Percentiles rank a stretch among this genome's conserved stretches.
Evolutionary conservation across 2,329 filamentous ascomycete species (phyloP).

Genomic region (Venturia pyrina): DNA sequence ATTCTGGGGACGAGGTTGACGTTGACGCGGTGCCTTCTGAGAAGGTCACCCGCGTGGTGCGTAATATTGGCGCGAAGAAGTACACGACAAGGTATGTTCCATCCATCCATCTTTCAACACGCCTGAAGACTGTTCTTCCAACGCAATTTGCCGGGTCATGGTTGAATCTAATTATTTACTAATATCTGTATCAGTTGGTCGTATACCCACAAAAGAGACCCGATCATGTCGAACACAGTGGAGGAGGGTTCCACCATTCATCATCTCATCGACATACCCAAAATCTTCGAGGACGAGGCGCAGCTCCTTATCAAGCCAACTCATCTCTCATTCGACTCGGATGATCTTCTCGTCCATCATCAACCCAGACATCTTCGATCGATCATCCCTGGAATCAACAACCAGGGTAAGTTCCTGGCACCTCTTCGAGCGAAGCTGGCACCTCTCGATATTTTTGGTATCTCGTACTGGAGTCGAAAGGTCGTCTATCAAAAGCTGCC

Average conservation of each 20-base stretch:
- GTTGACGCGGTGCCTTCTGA: conserved; percentile 3
- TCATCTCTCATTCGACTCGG: background rate
- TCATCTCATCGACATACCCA: conserved; percentile 1
- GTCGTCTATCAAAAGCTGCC: background rate
- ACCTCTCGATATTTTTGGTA: background rate
- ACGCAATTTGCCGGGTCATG: background rate
- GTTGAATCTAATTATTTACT: background rate
- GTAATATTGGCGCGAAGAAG: background rate
- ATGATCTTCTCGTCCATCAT: conserved; percentile 2
- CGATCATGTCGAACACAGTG: background rate
- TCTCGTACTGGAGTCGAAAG: conserved; percentile 5
- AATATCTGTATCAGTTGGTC: background rate
- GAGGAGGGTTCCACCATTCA: background rate
- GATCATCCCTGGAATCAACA: background rate
- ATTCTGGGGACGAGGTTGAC: background rate
- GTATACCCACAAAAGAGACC: conserved; percentile 2
- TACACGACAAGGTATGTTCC: background rate
- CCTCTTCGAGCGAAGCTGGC: background rate
- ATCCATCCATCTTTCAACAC: background rate
- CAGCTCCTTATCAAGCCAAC: conserved; percentile 3
- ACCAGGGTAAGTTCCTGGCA: background rate
- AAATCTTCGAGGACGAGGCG: conserved; percentile 4
- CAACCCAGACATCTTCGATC: background rate
- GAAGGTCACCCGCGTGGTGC: conserved; percentile 4
- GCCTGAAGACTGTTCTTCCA: background rate